Evolutionary conservation across 2,329 filamentous ascomycete species (phyloP), one percentile per base, ranked within the genome.

Genomic region (Colletotrichum karsti): DNA sequence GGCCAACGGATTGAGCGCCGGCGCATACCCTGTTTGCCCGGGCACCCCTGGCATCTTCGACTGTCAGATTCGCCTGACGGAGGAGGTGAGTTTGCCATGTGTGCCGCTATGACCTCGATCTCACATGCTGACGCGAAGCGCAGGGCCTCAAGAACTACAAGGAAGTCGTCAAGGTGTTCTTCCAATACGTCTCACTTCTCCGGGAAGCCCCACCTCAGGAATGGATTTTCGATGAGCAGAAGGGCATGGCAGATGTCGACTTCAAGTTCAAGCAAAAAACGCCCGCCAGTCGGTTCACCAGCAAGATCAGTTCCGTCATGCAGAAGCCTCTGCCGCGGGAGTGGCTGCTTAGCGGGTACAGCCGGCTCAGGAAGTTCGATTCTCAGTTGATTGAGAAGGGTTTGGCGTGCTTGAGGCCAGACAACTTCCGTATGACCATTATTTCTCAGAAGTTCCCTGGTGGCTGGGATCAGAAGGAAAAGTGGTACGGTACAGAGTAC

Each of bases 401-500:
- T 0, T 83, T 98, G 73, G 85, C 88, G 5, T 92, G 89, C 74
- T 81, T 99, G 53, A 87, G 91, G 20, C 93, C 95, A 0, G 95
- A 98, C 77, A 98, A 98, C 76, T 94, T 98, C 82, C 89, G 93
- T 30, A 87, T 98, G 78, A 91, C 90, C 2, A 85, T 98, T 55
- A 90, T 97, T 28, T 95, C 94, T 24, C 93, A 94, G 75, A 91
- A 93, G 8, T 92, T 91, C 72, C 95, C 95, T 0, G 95, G 94
- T 0, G 87, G 89, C 57, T 98, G 94, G 93, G 88, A 97, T 71
- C 83, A 91, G 77, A 97, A 92, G 76, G 96, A 99, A 82, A 94
- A 95, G 77, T 99, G 96, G 96, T 99, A 99, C 74, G 95, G 95
- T 8, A 99, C 96, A 0, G 95, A 98, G 75, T 97, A 98, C 81